Conservation (phyloP, 768 basidiomycete species). For the Tephrocybe rancida region DNA sequence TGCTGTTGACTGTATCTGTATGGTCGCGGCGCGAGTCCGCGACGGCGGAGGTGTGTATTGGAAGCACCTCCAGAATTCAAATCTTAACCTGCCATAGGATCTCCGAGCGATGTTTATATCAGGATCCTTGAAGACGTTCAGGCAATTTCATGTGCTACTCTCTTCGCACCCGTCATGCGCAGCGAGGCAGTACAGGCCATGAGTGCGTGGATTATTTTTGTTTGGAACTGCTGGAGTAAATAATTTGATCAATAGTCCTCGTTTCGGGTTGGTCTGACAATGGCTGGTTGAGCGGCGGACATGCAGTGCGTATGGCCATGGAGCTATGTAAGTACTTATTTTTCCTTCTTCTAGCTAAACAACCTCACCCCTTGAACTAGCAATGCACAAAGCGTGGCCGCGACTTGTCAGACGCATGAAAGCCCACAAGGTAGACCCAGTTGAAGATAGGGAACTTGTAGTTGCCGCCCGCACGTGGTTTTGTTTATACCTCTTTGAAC, state of each 20-base stretch:
- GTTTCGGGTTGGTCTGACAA: slow-evolving; percentile 95
- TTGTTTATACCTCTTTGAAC: slow-evolving; percentile 91
- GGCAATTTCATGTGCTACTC: slow-evolving; percentile 77
- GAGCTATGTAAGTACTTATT: slow-evolving; percentile 69
- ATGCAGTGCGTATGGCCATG: slow-evolving; percentile 97
- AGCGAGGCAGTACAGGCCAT: slow-evolving; percentile 92
- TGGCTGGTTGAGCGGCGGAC: slow-evolving; percentile 93
- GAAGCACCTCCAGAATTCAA: background rate
- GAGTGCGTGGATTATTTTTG: slow-evolving; percentile 54
- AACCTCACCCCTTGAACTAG: slow-evolving; percentile 34
- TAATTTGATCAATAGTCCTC: slow-evolving; percentile 55
- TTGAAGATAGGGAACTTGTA: slow-evolving; percentile 77
- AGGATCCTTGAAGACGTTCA: slow-evolving; percentile 86
- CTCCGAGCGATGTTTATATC: slow-evolving; percentile 71
- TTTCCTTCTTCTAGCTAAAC: background rate
- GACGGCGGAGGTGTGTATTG: slow-evolving; percentile 78
- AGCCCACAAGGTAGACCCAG: slow-evolving; percentile 54
- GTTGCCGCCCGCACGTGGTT: slow-evolving; percentile 90
- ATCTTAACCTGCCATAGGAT: slow-evolving; percentile 43
- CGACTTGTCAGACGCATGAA: slow-evolving; percentile 79
- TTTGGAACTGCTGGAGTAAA: background rate
- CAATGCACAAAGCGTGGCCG: slow-evolving; percentile 93
- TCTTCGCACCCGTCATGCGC: slow-evolving; percentile 85
- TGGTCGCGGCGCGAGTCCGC: slow-evolving; percentile 88
- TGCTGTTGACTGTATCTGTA: slow-evolving; percentile 90